A percentile compares a stretch with the other conserved stretches of the same genome.
Evolutionary conservation across 306 rosid genomes (phyloP).

Genomic region (Leucaena leucocephala): DNA sequence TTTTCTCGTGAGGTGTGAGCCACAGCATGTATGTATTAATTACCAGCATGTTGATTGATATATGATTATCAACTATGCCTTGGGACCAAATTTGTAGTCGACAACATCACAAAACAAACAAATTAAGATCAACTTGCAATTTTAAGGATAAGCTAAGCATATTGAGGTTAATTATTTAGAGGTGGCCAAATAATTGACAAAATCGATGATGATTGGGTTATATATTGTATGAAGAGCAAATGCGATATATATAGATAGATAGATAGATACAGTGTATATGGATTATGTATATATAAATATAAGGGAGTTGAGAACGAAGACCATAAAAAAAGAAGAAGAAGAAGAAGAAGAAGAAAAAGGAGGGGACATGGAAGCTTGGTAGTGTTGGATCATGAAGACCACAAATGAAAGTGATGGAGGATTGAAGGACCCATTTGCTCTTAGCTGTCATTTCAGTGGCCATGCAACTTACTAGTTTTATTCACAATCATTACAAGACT

Average conservation of each 20-base stretch:
- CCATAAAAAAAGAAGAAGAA: background rate
- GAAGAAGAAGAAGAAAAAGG: too few relatives aligned
- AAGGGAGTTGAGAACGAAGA: background rate
- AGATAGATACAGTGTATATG: background rate
- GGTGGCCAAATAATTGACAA: background rate
- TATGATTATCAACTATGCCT: too few relatives aligned
- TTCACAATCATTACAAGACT: background rate
- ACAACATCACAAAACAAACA: background rate
- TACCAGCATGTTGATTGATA: background rate
- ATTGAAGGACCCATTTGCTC: slow-evolving; percentile 4
- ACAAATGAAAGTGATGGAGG: slow-evolving; percentile 49
- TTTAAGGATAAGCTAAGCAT: background rate
- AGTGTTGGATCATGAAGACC: slow-evolving; percentile 44
- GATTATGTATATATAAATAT: background rate
- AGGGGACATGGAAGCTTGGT: slow-evolving; percentile 33
- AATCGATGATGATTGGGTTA: background rate
- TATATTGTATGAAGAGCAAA: background rate
- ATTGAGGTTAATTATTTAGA: background rate
- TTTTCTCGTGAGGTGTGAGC: background rate
- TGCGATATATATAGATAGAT: too few relatives aligned
- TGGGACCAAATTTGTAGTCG: too few relatives aligned
- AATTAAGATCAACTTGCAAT: background rate
- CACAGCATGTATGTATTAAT: background rate
- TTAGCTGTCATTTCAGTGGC: too few relatives aligned
- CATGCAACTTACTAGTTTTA: too few relatives aligned